Evolutionary conservation across 345 rosid genomes (phyloP).

Genomic region (Zanthoxylum bungeanum): DNA sequence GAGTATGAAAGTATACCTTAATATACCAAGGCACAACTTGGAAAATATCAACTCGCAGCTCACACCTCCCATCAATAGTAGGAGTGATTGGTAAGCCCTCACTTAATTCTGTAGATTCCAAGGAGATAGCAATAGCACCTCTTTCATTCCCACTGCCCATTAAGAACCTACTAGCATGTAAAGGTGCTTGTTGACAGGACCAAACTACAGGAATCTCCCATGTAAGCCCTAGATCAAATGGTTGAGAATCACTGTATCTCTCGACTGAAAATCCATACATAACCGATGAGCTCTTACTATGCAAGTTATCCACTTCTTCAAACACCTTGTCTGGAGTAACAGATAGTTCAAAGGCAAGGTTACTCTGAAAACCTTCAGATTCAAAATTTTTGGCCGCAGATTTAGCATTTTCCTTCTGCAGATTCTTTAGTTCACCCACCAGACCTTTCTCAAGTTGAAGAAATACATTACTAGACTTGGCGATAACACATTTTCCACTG

Average conservation of each 20-base stretch:
- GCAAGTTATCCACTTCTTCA: constrained; percentile 38
- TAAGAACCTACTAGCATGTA: constrained; percentile 74
- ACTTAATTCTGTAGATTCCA: constrained; percentile 48
- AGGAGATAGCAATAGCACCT: constrained; percentile 87
- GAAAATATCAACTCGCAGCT: constrained; percentile 60
- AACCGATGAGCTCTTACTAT: constrained; percentile 33
- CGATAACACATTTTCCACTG: constrained; percentile 68
- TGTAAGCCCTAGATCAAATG: constrained; percentile 65
- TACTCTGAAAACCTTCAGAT: constrained; percentile 31
- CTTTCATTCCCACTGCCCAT: constrained; percentile 99
- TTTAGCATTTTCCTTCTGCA: constrained; percentile 31
- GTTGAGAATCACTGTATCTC: constrained; percentile 48
- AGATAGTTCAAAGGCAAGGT: constrained; percentile 50
- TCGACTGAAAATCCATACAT: constrained; percentile 56
- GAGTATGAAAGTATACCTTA: constrained; percentile 79
- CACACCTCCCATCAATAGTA: constrained; percentile 34
- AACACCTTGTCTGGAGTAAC: constrained; percentile 57
- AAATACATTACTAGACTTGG: constrained; percentile 65
- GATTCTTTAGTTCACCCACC: constrained; percentile 31
- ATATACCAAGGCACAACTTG: constrained; percentile 98
- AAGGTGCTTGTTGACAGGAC: constrained; percentile 69
- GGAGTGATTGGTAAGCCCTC: constrained; percentile 27
- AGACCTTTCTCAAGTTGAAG: constrained; percentile 67
- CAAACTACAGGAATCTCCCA: constrained; percentile 79
- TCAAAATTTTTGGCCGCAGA: constrained; percentile 13